Evolutionary conservation across 2,329 filamentous ascomycete species (phyloP).

Genomic region (Emydomyces testavorans): DNA sequence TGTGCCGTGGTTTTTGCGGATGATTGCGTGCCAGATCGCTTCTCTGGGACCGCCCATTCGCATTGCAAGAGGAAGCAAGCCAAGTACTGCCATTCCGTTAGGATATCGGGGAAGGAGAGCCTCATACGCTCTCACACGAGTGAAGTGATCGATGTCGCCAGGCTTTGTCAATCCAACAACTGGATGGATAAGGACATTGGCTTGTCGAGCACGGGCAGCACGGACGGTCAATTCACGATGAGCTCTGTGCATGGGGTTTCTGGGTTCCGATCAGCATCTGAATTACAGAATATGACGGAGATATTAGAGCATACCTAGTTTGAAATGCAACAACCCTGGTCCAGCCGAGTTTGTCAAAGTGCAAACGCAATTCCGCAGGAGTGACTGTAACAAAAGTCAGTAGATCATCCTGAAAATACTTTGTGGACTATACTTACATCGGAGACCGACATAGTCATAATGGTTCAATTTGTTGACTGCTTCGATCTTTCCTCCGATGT

Average conservation of each 20-base stretch:
- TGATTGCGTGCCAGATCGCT: slow-evolving; percentile 99
- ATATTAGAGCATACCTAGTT: slow-evolving; percentile 44
- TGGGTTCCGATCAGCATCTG: slow-evolving; percentile 14
- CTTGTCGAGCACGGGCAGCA: slow-evolving; percentile 86
- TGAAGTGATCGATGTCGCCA: slow-evolving; percentile 99
- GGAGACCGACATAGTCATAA: slow-evolving; percentile 95
- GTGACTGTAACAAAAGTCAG: slow-evolving; percentile 49
- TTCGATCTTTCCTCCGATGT: slow-evolving; percentile 91
- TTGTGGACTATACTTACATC: slow-evolving; percentile 51
- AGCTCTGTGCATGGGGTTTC: slow-evolving; percentile 98
- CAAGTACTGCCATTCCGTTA: slow-evolving; percentile 96
- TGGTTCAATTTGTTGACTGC: slow-evolving; percentile 91
- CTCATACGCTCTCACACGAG: slow-evolving; percentile 96
- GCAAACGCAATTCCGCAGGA: slow-evolving; percentile 81
- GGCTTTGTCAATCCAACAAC: slow-evolving; percentile 98
- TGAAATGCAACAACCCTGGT: slow-evolving; percentile 96
- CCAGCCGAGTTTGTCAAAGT: slow-evolving; percentile 99
- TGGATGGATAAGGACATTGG: slow-evolving; percentile 97
- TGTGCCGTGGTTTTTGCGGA: slow-evolving; percentile 98
- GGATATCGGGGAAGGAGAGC: slow-evolving; percentile 91
- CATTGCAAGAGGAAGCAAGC: slow-evolving; percentile 92
- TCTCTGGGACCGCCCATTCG: slow-evolving; percentile 97
- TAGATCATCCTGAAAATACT: not conserved
- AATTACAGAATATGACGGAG: not conserved
- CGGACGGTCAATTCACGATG: slow-evolving; percentile 96